phyloP scores from a whole-genome alignment of 345 rosid species.

The Moricandia arvensis region DNA sequence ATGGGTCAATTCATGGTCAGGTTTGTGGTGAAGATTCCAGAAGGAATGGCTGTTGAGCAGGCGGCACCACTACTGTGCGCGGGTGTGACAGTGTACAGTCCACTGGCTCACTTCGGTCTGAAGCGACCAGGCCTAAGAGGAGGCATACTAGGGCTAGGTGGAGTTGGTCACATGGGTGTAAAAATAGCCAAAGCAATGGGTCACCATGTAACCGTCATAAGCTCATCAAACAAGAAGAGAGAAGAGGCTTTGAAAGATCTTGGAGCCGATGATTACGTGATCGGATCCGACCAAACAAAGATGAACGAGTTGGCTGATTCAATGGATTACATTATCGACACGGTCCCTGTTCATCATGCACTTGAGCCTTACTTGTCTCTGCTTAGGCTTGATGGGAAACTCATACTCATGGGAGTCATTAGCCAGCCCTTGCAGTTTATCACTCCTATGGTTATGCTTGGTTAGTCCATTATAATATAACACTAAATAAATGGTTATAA shows the following conservation, averaged over 20 bases:
- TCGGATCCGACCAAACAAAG: conserved; percentile 57
- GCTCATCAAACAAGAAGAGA: conserved; percentile 89
- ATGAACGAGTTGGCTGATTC: conserved; percentile 73
- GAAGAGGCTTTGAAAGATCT: conserved; percentile 79
- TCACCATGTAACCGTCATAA: conserved; percentile 88
- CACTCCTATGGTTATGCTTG: conserved; percentile 75
- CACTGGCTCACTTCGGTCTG: conserved; percentile 74
- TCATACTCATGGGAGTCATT: conserved; percentile 81
- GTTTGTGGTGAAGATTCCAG: conserved; percentile 86
- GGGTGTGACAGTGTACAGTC: conserved; percentile 88
- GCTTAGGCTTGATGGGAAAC: conserved; percentile 77
- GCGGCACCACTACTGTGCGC: conserved; percentile 89
- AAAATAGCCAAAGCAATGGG: conserved; percentile 94
- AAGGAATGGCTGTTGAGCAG: conserved; percentile 79
- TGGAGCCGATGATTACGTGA: conserved; percentile 82
- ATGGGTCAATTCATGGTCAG: conserved; percentile 33
- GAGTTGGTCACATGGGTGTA: conserved; percentile 99
- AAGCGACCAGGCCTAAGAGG: conserved; percentile 67
- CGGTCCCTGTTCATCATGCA: conserved; percentile 81
- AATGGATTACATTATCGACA: conserved; percentile 83
- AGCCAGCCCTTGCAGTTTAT: conserved; percentile 72
- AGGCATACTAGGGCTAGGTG: conserved; percentile 88
- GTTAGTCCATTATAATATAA: conserved; percentile 39
- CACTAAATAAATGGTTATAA: neutral
- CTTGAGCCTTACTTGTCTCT: conserved; percentile 78